Evolutionary conservation across 2,329 filamentous ascomycete genomes (phyloP).

Genomic region (Hysterium pulicare): DNA sequence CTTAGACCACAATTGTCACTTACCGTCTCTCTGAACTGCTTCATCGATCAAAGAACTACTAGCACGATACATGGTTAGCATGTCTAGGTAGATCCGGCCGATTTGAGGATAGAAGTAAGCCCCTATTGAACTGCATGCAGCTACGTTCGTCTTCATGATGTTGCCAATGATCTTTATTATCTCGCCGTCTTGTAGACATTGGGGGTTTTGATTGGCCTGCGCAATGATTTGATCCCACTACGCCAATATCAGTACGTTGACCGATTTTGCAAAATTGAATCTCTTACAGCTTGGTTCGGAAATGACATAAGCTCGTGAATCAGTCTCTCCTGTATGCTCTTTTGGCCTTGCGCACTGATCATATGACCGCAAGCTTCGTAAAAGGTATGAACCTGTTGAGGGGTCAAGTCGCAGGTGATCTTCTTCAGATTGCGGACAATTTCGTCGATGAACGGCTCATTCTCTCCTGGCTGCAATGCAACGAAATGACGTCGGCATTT

Average conservation of each 20-base stretch:
- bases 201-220: slow-evolving; percentile 78
- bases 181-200: slow-evolving; percentile 84
- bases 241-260: slow-evolving; percentile 12
- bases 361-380: slow-evolving; percentile 99
- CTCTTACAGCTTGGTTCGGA: slow-evolving; percentile 73
- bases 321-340: slow-evolving; percentile 85
- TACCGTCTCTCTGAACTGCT: slow-evolving; percentile 80
- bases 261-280: too few relatives aligned
- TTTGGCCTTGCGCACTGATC: slow-evolving; percentile 96
- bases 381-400: slow-evolving; percentile 97
- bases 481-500: slow-evolving; percentile 98
- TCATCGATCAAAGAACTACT: slow-evolving; percentile 96
- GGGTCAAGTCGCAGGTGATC: slow-evolving; percentile 91
- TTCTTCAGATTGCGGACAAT: slow-evolving; percentile 94
- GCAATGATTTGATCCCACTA: slow-evolving; percentile 91
- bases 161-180: slow-evolving; percentile 99
- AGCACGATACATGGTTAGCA: slow-evolving; percentile 98
- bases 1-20: slow-evolving; percentile 17
- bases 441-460: slow-evolving; percentile 96
- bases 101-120: slow-evolving; percentile 98
- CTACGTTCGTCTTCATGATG: slow-evolving; percentile 99
- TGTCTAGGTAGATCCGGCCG: slow-evolving; percentile 94
- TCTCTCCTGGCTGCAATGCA: slow-evolving; percentile 88
- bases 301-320: slow-evolving; percentile 90
- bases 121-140: slow-evolving; percentile 94